Percentiles rank a stretch among this genome's conserved stretches.
Conservation (phyloP, 345 rosid genomes). For the Psidium friedrichsthalianum region DNA sequence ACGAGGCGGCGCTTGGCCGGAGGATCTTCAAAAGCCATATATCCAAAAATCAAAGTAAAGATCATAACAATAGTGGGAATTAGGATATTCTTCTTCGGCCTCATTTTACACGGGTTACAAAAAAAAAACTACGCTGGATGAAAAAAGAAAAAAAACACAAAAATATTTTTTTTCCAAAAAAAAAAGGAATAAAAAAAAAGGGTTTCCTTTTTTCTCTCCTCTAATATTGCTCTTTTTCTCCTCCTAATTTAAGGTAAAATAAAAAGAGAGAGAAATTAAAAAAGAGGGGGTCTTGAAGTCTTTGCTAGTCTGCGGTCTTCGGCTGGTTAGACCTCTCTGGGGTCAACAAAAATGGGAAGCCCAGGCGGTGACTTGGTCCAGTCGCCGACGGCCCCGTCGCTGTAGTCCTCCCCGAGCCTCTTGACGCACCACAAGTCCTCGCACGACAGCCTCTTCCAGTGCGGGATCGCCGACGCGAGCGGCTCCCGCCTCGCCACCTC, state of each 20-base stretch:
- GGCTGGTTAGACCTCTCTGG: conserved; percentile 52
- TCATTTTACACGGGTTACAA: background rate
- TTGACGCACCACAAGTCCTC: conserved; percentile 91
- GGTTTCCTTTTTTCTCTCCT: background rate
- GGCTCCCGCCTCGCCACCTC: conserved; percentile 50
- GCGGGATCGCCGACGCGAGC: conserved; percentile 56
- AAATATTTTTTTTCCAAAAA: too few species aligned
- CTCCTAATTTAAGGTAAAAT: background rate
- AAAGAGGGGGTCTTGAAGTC: background rate
- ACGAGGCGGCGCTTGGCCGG: background rate
- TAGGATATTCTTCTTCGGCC: background rate
- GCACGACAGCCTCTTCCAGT: conserved; percentile 77
- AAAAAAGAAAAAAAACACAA: too few species aligned
- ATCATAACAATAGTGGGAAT: background rate
- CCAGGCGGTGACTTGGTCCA: conserved; percentile 91
- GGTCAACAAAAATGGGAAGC: conserved; percentile 89
- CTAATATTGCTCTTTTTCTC: background rate
- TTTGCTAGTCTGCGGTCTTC: background rate
- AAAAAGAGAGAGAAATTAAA: background rate
- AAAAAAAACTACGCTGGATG: background rate
- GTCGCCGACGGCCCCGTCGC: conserved; percentile 70
- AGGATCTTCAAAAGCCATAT: background rate
- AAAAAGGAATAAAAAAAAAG: background rate
- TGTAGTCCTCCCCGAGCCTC: conserved; percentile 69
- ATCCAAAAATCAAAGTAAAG: background rate